Evolutionary conservation across 306 rosid species (phyloP), one percentile per base, ranked within the genome.

Genomic region (Macrotyloma uniflorum): DNA sequence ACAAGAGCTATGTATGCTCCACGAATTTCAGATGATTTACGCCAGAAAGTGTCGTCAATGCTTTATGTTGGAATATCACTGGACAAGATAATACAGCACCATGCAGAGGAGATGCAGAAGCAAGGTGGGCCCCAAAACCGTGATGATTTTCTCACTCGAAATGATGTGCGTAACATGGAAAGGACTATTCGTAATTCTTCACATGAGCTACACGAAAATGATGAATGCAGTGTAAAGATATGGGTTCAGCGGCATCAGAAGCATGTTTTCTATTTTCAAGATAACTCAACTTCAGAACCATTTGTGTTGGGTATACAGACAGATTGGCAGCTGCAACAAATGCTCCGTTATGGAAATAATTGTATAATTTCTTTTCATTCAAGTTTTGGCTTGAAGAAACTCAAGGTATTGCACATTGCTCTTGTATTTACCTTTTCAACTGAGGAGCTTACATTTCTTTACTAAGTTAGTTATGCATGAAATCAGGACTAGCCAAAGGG

Each of bases 1-100:
- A 92, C 97, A 5, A 86, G 97, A 84, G 96, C 97, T 24, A 92
- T 92, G 96, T 92, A 90, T 89, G 92, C 96, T 72, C 93, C 87
- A 4, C 77, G 92, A 67, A 92, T 92, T 85, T 92, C 97, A 0
- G 93, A 90, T 68, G 96, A 92, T 79, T 87, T 90, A 68, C 96
- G 97, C 45, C 96, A 85, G 78, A 89, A 86, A 84, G 95, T 92
- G 83, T 87, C 87, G 88, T 81, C 89, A 77, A 86, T 90, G 92
- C 90, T 92, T 71, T 86, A 90, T 80, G 87, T 71, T 40, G 96
- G 97, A 70, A 80, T 92, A 67, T 80, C 93, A 59, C 58, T 90
- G 82, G 96, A 92, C 61, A 82, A 67, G 66, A 88, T 92, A 79
- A 74, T 92, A 67, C 96, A 86, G 80, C 92, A 86, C 78, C 93